Conservation (phyloP, 345 rosid genomes). For the Arabidopsis thaliana region DNA sequence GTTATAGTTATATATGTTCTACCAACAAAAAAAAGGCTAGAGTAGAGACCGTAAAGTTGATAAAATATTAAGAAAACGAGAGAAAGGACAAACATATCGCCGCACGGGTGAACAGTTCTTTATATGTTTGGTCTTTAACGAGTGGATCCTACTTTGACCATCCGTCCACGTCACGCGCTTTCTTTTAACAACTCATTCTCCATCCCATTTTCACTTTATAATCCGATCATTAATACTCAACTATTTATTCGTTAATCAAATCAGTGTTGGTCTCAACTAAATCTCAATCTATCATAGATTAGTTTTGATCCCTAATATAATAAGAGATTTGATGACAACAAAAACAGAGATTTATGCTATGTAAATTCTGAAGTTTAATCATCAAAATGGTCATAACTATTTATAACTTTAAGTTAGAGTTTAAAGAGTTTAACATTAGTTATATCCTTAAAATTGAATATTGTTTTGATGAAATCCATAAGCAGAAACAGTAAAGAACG, state of each 20-base stretch:
- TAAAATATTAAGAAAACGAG: constrained; percentile 2
- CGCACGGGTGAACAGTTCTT: constrained; percentile 40
- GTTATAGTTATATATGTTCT: too few species aligned
- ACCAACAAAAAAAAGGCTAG: too few species aligned
- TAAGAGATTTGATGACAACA: not conserved
- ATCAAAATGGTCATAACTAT: not conserved
- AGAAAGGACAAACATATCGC: constrained; percentile 38
- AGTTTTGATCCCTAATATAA: not conserved
- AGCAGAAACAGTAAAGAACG: not conserved
- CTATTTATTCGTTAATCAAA: constrained; percentile 7
- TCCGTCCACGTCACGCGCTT: constrained; percentile 42
- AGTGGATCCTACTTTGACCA: constrained; percentile 40
- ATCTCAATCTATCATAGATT: not conserved
- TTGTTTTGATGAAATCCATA: not conserved
- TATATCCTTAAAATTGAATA: not conserved
- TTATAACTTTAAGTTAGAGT: not conserved
- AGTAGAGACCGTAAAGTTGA: not conserved
- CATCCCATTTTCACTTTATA: constrained; percentile 10
- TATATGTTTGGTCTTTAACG: not conserved
- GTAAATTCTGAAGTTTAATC: not conserved
- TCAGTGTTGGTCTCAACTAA: not conserved
- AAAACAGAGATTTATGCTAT: not conserved
- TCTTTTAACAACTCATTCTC: constrained; percentile 11
- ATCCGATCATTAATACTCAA: constrained; percentile 8
- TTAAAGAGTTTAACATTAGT: not conserved